These are phyloP conservation scores for Macadamia tetraphylla DNA, from an alignment of 164 flowering plant genomes.

Conservation along the genomic window DNA sequence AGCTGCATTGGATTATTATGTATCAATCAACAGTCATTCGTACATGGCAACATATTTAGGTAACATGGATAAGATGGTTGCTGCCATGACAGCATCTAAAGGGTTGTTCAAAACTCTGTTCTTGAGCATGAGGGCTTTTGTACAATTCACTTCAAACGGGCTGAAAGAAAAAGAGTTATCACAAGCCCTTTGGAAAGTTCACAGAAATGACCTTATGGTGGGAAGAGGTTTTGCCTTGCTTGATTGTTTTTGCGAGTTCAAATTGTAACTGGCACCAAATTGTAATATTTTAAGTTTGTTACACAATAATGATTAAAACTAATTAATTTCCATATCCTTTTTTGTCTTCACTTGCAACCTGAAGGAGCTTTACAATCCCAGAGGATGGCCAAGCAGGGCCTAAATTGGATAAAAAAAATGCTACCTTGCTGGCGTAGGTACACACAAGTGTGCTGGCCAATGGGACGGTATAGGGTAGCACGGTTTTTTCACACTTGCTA, in stretches of 20 bases:
- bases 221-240: slow-evolving; percentile 90
- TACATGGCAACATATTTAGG: slow-evolving; percentile 94
- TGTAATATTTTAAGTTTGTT: no score
- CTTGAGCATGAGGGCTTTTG: slow-evolving; percentile 72
- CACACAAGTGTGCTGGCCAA: no score
- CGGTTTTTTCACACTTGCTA: no score
- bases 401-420: no score
- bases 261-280: slow-evolving; percentile 30
- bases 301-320: no score
- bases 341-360: no score
- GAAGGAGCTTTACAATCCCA: no score
- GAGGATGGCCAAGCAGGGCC: no score
- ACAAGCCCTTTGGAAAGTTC: slow-evolving; percentile 67
- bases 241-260: slow-evolving; percentile 88
- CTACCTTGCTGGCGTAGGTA: no score
- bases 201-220: slow-evolving; percentile 61
- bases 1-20: slow-evolving; percentile 90
- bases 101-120: slow-evolving; percentile 69
- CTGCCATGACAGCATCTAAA: slow-evolving; percentile 80
- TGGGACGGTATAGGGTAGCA: no score
- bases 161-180: slow-evolving; percentile 46
- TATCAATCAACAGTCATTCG: slow-evolving; percentile 84
- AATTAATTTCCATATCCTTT: no score
- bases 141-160: slow-evolving; percentile 47
- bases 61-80: slow-evolving; percentile 99